phyloP scores from a whole-genome alignment of 108 stramenopile genomes.

The Conticribra guillardii region DNA sequence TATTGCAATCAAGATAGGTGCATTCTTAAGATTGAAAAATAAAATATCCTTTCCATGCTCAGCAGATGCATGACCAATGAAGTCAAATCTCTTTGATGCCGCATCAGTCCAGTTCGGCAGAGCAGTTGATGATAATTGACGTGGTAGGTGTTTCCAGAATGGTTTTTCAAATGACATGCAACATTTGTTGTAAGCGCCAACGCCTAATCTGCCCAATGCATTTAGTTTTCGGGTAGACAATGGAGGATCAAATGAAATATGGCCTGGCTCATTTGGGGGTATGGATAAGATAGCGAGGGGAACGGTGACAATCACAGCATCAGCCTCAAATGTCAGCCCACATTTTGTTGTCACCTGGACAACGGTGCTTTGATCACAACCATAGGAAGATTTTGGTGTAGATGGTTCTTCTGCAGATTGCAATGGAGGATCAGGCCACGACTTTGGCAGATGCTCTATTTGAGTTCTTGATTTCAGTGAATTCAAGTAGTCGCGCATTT shows the following conservation, averaged over 20 bases:
- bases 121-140: slow-evolving; percentile 8
- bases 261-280: slow-evolving; percentile 48
- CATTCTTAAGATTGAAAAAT: slow-evolving; percentile 59
- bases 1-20: slow-evolving; percentile 77
- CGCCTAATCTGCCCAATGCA: slow-evolving; percentile 84
- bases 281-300: slow-evolving; percentile 88
- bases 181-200: slow-evolving; percentile 88
- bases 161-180: slow-evolving; percentile 71
- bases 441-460: not conserved
- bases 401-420: not conserved
- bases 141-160: slow-evolving; percentile 65
- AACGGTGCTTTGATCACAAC: slow-evolving; percentile 31
- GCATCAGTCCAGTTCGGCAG: slow-evolving; percentile 13
- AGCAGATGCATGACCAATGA: slow-evolving; percentile 66
- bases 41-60: slow-evolving; percentile 61
- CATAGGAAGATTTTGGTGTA: slow-evolving; percentile 26
- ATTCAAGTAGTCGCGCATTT: slow-evolving; percentile 15
- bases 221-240: slow-evolving; percentile 68
- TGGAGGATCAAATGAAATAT: slow-evolving; percentile 75
- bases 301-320: slow-evolving; percentile 83
- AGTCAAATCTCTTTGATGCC: slow-evolving; percentile 60
- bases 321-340: slow-evolving; percentile 76
- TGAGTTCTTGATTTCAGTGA: slow-evolving; percentile 2
- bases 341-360: slow-evolving; percentile 57
- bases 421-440: not conserved